Evolutionary conservation across 331 rosid genomes (phyloP).

Genomic region (Stylosanthes scabra): DNA sequence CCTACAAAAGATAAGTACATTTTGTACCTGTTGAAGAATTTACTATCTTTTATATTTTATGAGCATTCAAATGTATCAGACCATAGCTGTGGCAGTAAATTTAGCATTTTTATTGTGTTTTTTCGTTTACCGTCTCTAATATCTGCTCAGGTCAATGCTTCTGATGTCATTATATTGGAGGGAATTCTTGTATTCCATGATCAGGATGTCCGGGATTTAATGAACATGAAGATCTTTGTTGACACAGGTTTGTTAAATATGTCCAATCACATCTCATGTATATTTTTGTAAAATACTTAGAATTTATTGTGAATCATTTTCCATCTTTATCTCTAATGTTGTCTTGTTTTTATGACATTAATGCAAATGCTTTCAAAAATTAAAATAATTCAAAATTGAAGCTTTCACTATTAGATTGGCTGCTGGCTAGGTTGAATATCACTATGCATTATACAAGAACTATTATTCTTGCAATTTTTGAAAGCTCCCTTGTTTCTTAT

Average conservation of each 20-base stretch:
- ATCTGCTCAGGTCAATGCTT: constrained; percentile 82
- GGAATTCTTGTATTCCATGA: constrained; percentile 98
- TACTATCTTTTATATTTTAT: neutral
- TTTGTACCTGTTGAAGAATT: neutral
- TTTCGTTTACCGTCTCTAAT: constrained; percentile 26
- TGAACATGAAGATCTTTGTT: constrained; percentile 98
- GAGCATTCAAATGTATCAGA: constrained; percentile 27
- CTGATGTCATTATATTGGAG: constrained; percentile 94
- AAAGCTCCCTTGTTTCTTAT: constrained; percentile 9
- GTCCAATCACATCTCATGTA: constrained; percentile 7
- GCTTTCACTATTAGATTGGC: constrained; percentile 14
- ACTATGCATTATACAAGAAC: constrained; percentile 5
- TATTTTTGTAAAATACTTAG: neutral
- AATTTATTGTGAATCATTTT: constrained; percentile 16
- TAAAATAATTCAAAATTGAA: neutral
- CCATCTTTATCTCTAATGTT: constrained; percentile 9
- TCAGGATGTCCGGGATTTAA: constrained; percentile 83
- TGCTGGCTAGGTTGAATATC: constrained; percentile 28
- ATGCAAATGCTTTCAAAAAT: neutral
- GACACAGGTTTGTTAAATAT: constrained; percentile 72
- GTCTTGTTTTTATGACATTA: constrained; percentile 31
- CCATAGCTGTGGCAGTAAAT: constrained; percentile 1
- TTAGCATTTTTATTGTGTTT: neutral
- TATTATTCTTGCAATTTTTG: constrained; percentile 9
- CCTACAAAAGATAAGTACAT: neutral